Evolutionary conservation across 768 basidiomycete genomes (phyloP).

Genomic region (Boletus edulis): DNA sequence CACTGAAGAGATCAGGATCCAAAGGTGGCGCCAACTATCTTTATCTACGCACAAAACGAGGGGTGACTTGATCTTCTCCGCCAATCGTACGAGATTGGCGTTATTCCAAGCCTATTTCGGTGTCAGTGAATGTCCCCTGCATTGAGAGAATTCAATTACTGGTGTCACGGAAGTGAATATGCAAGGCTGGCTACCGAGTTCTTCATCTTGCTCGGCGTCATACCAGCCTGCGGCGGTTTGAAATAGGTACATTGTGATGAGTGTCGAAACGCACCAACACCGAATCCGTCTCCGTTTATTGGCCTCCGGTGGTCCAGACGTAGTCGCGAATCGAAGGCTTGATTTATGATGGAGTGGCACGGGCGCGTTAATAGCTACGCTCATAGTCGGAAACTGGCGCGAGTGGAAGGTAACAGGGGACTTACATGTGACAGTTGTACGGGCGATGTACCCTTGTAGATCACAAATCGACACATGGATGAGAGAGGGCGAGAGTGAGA

Average conservation of each 20-base stretch:
- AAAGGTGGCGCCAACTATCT: background rate
- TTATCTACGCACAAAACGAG: slow-evolving; percentile 76
- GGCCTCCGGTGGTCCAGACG: slow-evolving; percentile 77
- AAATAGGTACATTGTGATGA: background rate
- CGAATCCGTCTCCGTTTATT: slow-evolving; percentile 97
- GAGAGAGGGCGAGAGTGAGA: background rate
- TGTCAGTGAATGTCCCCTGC: slow-evolving; percentile 9
- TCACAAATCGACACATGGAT: slow-evolving; percentile 84
- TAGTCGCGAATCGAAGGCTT: slow-evolving; percentile 92
- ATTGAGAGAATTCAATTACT: slow-evolving; percentile 40
- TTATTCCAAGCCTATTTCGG: slow-evolving; percentile 88
- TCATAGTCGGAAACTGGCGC: slow-evolving; percentile 1
- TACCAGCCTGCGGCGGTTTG: slow-evolving; percentile 73
- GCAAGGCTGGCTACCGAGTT: slow-evolving; percentile 84
- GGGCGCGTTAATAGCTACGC: slow-evolving; percentile 87
- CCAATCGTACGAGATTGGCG: slow-evolving; percentile 85
- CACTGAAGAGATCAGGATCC: slow-evolving; percentile 41
- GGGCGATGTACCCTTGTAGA: slow-evolving; percentile 93
- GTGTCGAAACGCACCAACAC: slow-evolving; percentile 63
- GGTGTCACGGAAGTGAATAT: slow-evolving; percentile 96
- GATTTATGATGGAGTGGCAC: slow-evolving; percentile 94
- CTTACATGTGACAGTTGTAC: slow-evolving; percentile 86
- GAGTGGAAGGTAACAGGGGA: background rate
- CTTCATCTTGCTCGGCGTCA: slow-evolving; percentile 80
- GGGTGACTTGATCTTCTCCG: slow-evolving; percentile 96